Evolutionary conservation across 805 yeast species (phyloP).

Genomic region (Metschnikowia proteae): DNA sequence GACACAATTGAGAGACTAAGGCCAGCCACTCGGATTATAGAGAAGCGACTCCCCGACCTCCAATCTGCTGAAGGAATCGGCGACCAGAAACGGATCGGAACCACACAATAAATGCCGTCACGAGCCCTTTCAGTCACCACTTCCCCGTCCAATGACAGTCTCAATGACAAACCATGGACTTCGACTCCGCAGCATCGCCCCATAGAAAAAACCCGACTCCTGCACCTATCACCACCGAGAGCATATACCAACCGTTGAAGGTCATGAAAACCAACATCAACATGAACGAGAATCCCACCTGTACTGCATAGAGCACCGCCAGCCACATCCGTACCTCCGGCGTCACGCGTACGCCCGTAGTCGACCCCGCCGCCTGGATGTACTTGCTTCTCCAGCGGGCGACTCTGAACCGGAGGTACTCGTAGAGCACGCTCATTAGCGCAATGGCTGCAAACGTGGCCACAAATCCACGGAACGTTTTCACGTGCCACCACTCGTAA

Average conservation of each 20-base stretch:
- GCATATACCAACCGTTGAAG: constrained; percentile 81
- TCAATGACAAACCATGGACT: constrained; percentile 34
- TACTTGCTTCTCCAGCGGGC: constrained; percentile 26
- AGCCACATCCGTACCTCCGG: constrained; percentile 23
- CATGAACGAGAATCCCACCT: constrained; percentile 66
- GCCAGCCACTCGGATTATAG: no score
- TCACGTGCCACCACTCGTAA: constrained; percentile 78
- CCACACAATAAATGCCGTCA: neutral
- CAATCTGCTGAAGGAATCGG: neutral
- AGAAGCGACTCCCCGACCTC: no score
- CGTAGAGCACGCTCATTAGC: constrained; percentile 54
- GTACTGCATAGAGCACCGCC: constrained; percentile 54
- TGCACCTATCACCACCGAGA: constrained; percentile 70
- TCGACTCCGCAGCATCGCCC: constrained; percentile 30
- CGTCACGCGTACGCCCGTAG: neutral
- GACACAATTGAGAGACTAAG: no score
- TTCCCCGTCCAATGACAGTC: neutral
- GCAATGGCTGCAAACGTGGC: constrained; percentile 49
- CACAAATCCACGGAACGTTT: constrained; percentile 47
- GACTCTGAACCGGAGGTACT: constrained; percentile 41
- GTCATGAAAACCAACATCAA: constrained; percentile 84
- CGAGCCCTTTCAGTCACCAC: neutral
- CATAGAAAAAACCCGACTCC: constrained; percentile 63
- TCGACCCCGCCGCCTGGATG: neutral
- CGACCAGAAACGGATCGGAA: neutral